Base-by-base conservation (phyloP, 768 basidiomycete genomes). In the Dioszegia aurantiaca region DNA sequence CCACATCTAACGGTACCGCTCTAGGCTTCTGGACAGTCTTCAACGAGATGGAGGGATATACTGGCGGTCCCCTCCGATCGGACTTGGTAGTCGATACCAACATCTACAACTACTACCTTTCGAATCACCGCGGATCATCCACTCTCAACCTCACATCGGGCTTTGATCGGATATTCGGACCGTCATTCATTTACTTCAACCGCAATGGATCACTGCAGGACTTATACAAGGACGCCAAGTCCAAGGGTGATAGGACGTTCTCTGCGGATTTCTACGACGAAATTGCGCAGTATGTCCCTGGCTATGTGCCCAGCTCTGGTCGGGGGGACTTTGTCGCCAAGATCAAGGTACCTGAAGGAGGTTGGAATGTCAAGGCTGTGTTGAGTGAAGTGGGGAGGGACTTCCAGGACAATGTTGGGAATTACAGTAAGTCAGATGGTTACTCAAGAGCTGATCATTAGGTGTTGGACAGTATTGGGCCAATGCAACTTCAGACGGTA, bases 91-190 rank as follows among this genome's bases (percentile, higher is more conserved):
- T 64, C 49, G 69, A 70, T 47, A 54, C 45, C 26, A 56, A 55
- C 30, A 33, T 67, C 26, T 70, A 70, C 59, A 61, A 64, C 41
- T 67, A 62, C 56, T 44, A 44, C 57, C 23, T 45, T 4, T 61
- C 59, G 9, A 70, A 70, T 42, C 69, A 70, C 40, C 67, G 46
- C 4, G 69, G 69, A 11, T 61, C 46, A 11, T 21, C 27, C 14
- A 62, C 62, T 1, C 43, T 46, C 16, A 62, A 68, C 56, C 53
- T 68, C 54, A 66, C 66, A 2, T 36, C 39, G 26, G 69, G 69
- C 23, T 70, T 65, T 51, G 69, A 70, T 47, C 57, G 69, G 24
- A 63, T 56, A 14, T 66, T 68, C 27, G 69, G 69, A 28, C 69
- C 69, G 5, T 44, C 64, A 1, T 55, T 59, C 40, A 39, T 65